Evolutionary conservation across 2,329 filamentous ascomycete genomes (phyloP).

Genomic region (Aphanocladium album): DNA sequence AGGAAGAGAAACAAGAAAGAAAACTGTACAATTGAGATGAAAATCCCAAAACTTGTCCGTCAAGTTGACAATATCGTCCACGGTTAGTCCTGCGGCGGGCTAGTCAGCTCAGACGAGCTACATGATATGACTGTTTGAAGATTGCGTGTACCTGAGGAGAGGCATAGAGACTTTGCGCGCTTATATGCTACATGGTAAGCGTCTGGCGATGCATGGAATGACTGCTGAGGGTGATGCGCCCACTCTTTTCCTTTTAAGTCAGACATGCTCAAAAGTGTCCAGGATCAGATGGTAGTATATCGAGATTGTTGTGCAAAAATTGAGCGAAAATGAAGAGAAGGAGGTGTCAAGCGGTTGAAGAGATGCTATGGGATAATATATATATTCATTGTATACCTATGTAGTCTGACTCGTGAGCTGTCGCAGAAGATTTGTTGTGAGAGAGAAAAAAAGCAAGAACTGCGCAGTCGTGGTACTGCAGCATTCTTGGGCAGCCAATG

Average conservation of each 20-base stretch:
- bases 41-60: constrained; percentile 23
- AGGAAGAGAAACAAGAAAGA: no score
- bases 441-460: no score
- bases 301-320: neutral
- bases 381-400: no score
- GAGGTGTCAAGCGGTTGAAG: no score
- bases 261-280: neutral
- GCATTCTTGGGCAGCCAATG: neutral
- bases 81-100: no score
- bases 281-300: neutral
- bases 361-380: no score
- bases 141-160: neutral
- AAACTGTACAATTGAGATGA: constrained; percentile 9
- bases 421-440: no score
- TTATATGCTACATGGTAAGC: neutral
- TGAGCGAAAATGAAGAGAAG: neutral
- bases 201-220: neutral
- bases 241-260: neutral
- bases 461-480: no score
- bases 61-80: constrained; percentile 20
- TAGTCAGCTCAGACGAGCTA: no score
- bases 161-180: neutral
- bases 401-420: no score
- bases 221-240: neutral
- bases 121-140: no score